These are phyloP conservation scores for Fusarium foetens DNA, from an alignment of 2,329 filamentous ascomycete species.

Conservation along the genomic window DNA sequence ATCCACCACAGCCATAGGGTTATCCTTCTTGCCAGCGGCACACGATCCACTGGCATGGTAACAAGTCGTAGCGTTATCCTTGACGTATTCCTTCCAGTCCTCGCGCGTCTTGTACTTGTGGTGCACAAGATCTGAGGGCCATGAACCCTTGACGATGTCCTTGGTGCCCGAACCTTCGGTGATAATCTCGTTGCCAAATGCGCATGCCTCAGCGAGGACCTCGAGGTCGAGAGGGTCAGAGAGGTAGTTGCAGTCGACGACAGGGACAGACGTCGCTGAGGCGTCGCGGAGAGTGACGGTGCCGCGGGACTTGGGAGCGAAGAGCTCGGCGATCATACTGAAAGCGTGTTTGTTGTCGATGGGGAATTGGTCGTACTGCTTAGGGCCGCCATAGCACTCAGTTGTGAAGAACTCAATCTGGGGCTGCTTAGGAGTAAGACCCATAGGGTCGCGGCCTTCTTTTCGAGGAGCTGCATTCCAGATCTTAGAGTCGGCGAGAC, in stretches of 20 bases:
- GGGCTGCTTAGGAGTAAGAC: conserved; percentile 64
- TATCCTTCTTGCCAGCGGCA: conserved; percentile 51
- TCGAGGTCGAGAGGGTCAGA: conserved; percentile 67
- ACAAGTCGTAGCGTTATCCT: conserved; percentile 68
- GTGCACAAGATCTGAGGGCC: conserved; percentile 63
- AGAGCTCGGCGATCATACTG: conserved; percentile 67
- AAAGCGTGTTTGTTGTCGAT: conserved; percentile 65
- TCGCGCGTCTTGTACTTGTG: conserved; percentile 60
- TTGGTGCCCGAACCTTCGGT: conserved; percentile 67
- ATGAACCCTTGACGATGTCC: conserved; percentile 68
- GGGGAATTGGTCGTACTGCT: conserved; percentile 65
- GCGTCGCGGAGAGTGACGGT: conserved; percentile 60
- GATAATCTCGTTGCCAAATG: conserved; percentile 69
- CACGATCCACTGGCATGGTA: conserved; percentile 47
- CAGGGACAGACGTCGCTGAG: conserved; percentile 62
- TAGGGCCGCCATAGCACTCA: conserved; percentile 69
- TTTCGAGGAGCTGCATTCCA: conserved; percentile 63
- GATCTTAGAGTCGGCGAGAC: conserved; percentile 62
- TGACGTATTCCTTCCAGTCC: conserved; percentile 67
- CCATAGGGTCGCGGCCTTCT: conserved; percentile 70
- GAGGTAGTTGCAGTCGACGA: conserved; percentile 69
- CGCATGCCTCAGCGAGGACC: conserved; percentile 67
- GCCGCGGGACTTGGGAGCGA: conserved; percentile 66
- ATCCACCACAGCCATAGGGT: conserved; percentile 65
- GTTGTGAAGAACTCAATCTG: conserved; percentile 72